Conservation (phyloP, 73 alveolate genomes). For the Paramecium pentaurelia region DNA sequence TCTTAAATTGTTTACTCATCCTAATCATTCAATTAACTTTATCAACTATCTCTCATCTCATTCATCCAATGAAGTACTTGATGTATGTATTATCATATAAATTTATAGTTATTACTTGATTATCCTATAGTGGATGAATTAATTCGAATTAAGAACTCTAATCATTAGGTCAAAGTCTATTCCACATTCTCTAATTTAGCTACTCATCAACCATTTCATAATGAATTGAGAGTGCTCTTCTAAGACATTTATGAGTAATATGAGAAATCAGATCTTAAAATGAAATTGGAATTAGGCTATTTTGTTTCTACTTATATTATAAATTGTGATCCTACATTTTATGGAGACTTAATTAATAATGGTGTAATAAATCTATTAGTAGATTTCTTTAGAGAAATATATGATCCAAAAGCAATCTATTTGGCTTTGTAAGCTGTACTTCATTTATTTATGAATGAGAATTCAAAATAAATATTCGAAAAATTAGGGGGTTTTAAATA, state of each 20-base stretch:
- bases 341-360: background rate
- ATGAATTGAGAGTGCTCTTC: background rate
- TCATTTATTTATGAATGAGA: background rate
- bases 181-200: background rate
- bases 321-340: background rate
- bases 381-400: background rate
- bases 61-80: background rate
- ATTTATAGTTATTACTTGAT: background rate
- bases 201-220: background rate
- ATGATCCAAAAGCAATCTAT: background rate
- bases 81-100: background rate
- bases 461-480: background rate
- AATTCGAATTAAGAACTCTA: background rate
- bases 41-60: background rate
- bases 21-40: background rate
- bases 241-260: background rate
- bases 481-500: background rate
- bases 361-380: background rate
- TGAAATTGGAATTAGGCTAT: conserved; percentile 7
- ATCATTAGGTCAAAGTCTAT: background rate
- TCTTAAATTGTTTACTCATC: background rate
- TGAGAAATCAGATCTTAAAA: background rate
- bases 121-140: background rate
- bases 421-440: background rate
- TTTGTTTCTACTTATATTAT: background rate